These are phyloP conservation scores for Massariosphaeria phaeospora DNA, from an alignment of 495 filamentous ascomycete species.

Conservation along the genomic window DNA sequence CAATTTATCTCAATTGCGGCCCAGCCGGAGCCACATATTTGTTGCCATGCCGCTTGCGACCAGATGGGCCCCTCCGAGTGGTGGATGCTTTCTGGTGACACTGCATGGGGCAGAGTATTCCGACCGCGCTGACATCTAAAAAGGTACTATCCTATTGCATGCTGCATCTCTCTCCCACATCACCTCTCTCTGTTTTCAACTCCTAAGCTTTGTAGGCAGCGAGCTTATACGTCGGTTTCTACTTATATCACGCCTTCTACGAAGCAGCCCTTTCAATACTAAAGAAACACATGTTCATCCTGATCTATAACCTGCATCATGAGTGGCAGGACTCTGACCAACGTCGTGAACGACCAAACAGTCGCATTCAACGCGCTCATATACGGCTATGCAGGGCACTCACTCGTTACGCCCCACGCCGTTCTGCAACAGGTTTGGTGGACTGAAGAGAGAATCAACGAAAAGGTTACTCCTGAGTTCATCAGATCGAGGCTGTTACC, in stretches of 20 bases:
- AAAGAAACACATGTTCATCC: slow-evolving; percentile 1
- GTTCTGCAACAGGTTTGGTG: slow-evolving; percentile 57
- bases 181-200: no score
- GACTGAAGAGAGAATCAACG: slow-evolving; percentile 70
- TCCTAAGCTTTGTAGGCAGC: no score
- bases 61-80: slow-evolving; percentile 5
- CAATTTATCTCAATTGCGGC: neutral
- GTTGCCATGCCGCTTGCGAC: slow-evolving; percentile 28
- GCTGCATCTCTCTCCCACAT: no score
- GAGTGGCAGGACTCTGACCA: slow-evolving; percentile 30
- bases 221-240: no score
- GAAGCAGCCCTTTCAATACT: no score
- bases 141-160: no score
- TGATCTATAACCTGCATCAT: slow-evolving; percentile 14
- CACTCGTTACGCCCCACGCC: slow-evolving; percentile 38
- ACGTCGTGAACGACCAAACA: slow-evolving; percentile 35
- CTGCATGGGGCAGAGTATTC: slow-evolving; percentile 18
- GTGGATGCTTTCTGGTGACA: slow-evolving; percentile 11
- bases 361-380: slow-evolving; percentile 41
- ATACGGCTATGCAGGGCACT: slow-evolving; percentile 41
- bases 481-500: slow-evolving; percentile 62
- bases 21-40: slow-evolving; percentile 23
- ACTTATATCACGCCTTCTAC: no score
- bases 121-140: slow-evolving; percentile 25
- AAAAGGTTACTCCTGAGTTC: slow-evolving; percentile 65